Evolutionary conservation across 129 eudicot genomes (phyloP).

Genomic region (Oenanthe sinensis): DNA sequence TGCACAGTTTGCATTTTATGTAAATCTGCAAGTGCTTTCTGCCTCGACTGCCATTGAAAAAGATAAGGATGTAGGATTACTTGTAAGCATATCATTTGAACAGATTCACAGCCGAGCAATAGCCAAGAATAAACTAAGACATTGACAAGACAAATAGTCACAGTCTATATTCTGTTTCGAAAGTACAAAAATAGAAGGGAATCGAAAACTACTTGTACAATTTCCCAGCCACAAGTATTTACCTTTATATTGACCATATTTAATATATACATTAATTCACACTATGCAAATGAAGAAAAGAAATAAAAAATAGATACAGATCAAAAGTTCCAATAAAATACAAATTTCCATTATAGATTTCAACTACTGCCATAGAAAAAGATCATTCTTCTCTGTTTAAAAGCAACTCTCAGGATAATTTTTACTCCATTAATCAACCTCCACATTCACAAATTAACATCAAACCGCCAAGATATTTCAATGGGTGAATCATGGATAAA

Average conservation of each 20-base stretch:
- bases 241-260: neutral
- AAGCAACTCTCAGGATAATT: too few species aligned
- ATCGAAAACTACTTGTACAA: neutral
- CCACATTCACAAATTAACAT: too few species aligned
- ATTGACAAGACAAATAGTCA: neutral
- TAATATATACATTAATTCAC: neutral
- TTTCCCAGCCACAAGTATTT: neutral
- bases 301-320: neutral
- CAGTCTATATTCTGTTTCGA: neutral
- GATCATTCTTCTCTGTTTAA: neutral
- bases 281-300: neutral
- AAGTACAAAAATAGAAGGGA: neutral
- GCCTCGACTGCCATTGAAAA: slow-evolving; percentile 70
- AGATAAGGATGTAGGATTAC: slow-evolving; percentile 12
- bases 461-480: too few species aligned
- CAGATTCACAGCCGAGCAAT: neutral
- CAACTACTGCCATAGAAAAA: neutral
- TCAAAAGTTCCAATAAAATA: neutral
- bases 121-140: neutral
- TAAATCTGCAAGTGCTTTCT: slow-evolving; percentile 80
- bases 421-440: too few species aligned
- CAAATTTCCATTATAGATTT: neutral
- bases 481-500: too few species aligned
- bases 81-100: slow-evolving; percentile 5
- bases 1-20: slow-evolving; percentile 74